Conservation (phyloP, 805 yeast species). For the Wickerhamomyces alni region DNA sequence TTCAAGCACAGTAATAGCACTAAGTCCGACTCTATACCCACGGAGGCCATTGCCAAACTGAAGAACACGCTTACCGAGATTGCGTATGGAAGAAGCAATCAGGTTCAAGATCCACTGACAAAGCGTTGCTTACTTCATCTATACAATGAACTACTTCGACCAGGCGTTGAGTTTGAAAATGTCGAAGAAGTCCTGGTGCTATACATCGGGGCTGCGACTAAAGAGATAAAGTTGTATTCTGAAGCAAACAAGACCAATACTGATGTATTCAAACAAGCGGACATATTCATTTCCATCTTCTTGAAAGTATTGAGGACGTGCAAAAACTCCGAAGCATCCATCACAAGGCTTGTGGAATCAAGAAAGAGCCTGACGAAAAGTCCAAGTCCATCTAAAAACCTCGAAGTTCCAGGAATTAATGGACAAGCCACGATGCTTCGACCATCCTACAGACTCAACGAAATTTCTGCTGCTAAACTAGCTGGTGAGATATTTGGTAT, state of each 20-base stretch:
- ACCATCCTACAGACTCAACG: conserved; percentile 49
- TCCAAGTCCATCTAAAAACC: conserved; percentile 5
- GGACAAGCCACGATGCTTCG: not conserved
- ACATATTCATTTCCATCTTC: conserved; percentile 12
- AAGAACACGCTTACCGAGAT: conserved; percentile 37
- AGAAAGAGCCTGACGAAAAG: conserved; percentile 22
- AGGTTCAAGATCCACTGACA: conserved; percentile 39
- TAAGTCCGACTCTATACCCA: conserved; percentile 31
- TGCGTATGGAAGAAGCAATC: conserved; percentile 36
- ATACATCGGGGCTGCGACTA: conserved; percentile 48
- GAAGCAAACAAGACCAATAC: conserved; percentile 15
- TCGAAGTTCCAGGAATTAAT: conserved; percentile 3
- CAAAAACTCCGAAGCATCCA: conserved; percentile 29
- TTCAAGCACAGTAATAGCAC: conserved; percentile 23
- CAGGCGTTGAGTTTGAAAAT: conserved; percentile 27
- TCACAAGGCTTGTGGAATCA: conserved; percentile 38
- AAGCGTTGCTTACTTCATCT: conserved; percentile 55
- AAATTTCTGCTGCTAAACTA: conserved; percentile 47
- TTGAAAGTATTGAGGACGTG: conserved; percentile 11
- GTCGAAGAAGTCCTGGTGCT: conserved; percentile 43
- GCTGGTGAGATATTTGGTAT: conserved; percentile 45
- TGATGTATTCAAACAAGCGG: conserved; percentile 16
- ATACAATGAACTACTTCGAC: conserved; percentile 48
- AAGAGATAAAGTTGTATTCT: conserved; percentile 36
- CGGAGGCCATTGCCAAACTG: conserved; percentile 27